These are phyloP conservation scores for Hansenula lynferdii DNA, from an alignment of 1,139 yeast genomes.

Conservation along the genomic window DNA sequence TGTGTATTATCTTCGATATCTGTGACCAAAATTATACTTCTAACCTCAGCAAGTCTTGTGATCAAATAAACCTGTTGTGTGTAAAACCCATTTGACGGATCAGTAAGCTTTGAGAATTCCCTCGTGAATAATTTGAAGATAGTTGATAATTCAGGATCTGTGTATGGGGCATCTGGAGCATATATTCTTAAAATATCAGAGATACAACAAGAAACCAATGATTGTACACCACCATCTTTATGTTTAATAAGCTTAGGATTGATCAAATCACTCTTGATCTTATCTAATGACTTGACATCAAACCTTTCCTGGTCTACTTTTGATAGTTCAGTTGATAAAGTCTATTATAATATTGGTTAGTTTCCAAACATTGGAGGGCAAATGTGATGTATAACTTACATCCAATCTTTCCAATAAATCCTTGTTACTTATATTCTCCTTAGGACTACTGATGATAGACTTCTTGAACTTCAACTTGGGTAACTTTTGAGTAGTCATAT, in stretches of 20 bases:
- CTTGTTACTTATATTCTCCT: slow-evolving; percentile 51
- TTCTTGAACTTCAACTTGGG: slow-evolving; percentile 36
- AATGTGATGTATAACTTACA: slow-evolving; percentile 10
- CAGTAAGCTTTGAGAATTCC: slow-evolving; percentile 55
- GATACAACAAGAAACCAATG: slow-evolving; percentile 67
- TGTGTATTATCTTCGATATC: slow-evolving; percentile 64
- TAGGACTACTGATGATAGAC: slow-evolving; percentile 49
- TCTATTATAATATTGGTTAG: slow-evolving; percentile 28
- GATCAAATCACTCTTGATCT: slow-evolving; percentile 47
- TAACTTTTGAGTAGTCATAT: slow-evolving; percentile 13
- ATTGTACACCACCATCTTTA: slow-evolving; percentile 66
- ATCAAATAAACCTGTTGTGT: slow-evolving; percentile 63
- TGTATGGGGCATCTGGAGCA: slow-evolving; percentile 92
- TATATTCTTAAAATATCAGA: slow-evolving; percentile 71
- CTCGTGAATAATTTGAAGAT: slow-evolving; percentile 59
- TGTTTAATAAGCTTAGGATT: slow-evolving; percentile 56
- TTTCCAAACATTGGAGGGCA: slow-evolving; percentile 9
- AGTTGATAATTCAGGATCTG: slow-evolving; percentile 54
- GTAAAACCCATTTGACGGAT: slow-evolving; percentile 59
- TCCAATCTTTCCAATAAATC: slow-evolving; percentile 45
- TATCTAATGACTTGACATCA: slow-evolving; percentile 39
- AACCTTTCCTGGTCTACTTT: slow-evolving; percentile 56
- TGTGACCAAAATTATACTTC: slow-evolving; percentile 72
- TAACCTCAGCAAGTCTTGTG: slow-evolving; percentile 69
- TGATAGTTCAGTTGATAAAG: slow-evolving; percentile 57